Evolutionary conservation across 345 rosid species (phyloP), one percentile per base, ranked within the genome.

Genomic region (Moricandia arvensis): DNA sequence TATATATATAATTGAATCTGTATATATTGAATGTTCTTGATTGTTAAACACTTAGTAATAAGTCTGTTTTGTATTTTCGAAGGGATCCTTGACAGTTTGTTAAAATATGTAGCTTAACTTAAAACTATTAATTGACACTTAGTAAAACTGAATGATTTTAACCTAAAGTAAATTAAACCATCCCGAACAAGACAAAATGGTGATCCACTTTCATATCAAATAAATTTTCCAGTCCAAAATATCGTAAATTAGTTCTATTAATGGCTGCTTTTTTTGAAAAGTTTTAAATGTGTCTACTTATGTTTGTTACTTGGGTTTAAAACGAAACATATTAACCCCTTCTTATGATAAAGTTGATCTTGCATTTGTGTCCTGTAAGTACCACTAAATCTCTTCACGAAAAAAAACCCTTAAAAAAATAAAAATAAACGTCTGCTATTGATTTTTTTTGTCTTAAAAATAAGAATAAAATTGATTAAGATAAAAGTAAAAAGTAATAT

Each of bases 251-350:
- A 11, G 13, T 38, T 38, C 45, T 38, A 38, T 38, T 38, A 38
- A 4, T 38, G n/a, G 45, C 45, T 38, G 45, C 4, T 38, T 38
- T 38, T 29, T 4, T 37, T 37, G 9, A 3, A 38, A 10, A 38
- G n/a, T 38, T 38, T 38, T 45, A 13, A 45, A 13, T 41, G 24
- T 43, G 70, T 43, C 60, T 77, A 64, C 45, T 55, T 63, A 41
- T 76, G 66, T 70, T 54, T 11, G 8, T 64, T 70, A 71, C 12
- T 45, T 45, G 18, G 33, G 33, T 61, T 67, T 9, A n/a, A 6
- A 21, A 57, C 34, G 16, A 77, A 71, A 71, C 80, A 45, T 57
- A 71, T 41, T 26, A 41, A 58, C n/a, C 30, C 2, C 59, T 76
- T 70, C 35, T 43, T 63, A 43, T 63, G 63, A 21, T 21, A 21